Evolutionary conservation across 495 filamentous ascomycete genomes (phyloP).

Genomic region (Aspergillus diversus): DNA sequence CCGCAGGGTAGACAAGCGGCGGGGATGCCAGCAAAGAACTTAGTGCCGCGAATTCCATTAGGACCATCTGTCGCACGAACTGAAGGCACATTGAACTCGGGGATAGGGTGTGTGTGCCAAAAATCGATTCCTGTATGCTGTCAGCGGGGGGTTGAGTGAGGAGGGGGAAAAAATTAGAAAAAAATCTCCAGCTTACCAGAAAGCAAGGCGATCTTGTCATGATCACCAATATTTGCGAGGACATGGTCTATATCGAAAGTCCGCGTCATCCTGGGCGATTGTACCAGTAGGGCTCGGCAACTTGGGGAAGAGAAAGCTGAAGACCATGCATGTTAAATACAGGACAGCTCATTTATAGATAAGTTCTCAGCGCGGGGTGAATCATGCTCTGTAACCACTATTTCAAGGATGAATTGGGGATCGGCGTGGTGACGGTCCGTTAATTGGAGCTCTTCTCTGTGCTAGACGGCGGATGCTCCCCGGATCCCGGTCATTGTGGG

Average conservation of each 20-base stretch:
- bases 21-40: conserved; percentile 61
- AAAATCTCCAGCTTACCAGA: conserved; percentile 23
- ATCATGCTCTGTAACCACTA: conserved; percentile 1
- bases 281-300: neutral
- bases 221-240: conserved; percentile 30
- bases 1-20: conserved; percentile 67
- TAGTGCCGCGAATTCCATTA: conserved; percentile 66
- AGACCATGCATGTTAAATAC: neutral
- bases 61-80: conserved; percentile 67
- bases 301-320: neutral
- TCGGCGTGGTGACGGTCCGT: neutral
- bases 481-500: conserved; percentile 1
- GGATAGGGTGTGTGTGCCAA: conserved; percentile 71
- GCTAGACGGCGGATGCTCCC: conserved; percentile 14
- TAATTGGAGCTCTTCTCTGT: conserved; percentile 8
- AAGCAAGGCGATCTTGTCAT: conserved; percentile 38
- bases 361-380: conserved; percentile 12
- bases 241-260: conserved; percentile 38
- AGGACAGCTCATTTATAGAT: conserved; percentile 10
- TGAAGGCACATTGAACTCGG: conserved; percentile 64
- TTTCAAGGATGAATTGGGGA: conserved; percentile 1
- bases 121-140: conserved; percentile 53
- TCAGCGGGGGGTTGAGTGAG: conserved; percentile 1
- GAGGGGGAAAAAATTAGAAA: neutral
- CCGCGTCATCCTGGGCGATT: conserved; percentile 21